Percentiles rank a stretch among this genome's conserved stretches.
These are phyloP conservation scores for Ophiosphaerella korrae DNA, from an alignment of 2,329 filamentous ascomycete genomes.

Conservation along the genomic window DNA sequence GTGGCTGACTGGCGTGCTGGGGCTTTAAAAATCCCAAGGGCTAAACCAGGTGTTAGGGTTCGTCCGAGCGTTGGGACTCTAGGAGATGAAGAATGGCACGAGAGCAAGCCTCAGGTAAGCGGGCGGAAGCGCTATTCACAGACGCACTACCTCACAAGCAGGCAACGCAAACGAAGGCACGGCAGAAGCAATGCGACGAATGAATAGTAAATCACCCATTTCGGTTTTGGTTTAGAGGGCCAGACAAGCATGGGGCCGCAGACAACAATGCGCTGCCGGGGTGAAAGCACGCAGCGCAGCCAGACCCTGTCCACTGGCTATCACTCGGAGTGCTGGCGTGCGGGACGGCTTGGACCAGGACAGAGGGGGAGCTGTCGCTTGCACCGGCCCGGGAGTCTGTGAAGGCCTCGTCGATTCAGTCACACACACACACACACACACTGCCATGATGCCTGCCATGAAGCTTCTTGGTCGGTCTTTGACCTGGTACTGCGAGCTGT, in stretches of 20 bases:
- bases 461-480: conserved; percentile 9
- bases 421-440: conserved; percentile 8
- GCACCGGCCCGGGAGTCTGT: conserved; percentile 37
- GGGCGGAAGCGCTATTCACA: conserved; percentile 43
- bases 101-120: conserved; percentile 45
- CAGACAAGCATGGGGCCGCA: conserved; percentile 39
- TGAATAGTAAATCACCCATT: conserved; percentile 47
- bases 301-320: conserved; percentile 42
- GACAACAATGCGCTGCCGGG: conserved; percentile 42
- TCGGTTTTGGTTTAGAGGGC: conserved; percentile 38
- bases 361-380: conserved; percentile 44
- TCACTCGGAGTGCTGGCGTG: conserved; percentile 44
- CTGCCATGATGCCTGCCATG: conserved; percentile 14
- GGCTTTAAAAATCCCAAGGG: conserved; percentile 35
- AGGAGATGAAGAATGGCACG: conserved; percentile 37
- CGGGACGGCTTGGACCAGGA: conserved; percentile 49
- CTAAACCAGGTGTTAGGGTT: conserved; percentile 50
- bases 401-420: conserved; percentile 17
- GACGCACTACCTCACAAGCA: conserved; percentile 44
- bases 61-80: conserved; percentile 45
- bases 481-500: conserved; percentile 3
- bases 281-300: conserved; percentile 39
- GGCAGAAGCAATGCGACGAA: conserved; percentile 45
- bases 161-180: conserved; percentile 48
- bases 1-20: conserved; percentile 50